Conservation (phyloP, 2,329 filamentous ascomycete species). For the Cladosporium austrohemisphaericum region DNA sequence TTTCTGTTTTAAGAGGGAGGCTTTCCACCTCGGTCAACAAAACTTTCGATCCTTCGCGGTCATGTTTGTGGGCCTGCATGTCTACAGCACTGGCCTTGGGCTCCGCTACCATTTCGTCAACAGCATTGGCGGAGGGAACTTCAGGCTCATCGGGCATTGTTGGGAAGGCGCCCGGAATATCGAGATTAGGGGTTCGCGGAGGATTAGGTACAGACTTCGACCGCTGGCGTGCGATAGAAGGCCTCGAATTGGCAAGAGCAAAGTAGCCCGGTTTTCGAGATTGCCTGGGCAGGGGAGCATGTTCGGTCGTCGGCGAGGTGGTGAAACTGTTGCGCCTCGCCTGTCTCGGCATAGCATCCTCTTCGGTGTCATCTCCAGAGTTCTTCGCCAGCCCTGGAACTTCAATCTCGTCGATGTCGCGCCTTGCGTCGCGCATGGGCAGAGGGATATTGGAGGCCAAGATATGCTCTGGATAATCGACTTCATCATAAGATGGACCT, state of each 20-base stretch:
- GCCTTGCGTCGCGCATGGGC: constrained; percentile 57
- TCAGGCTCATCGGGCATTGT: constrained; percentile 1
- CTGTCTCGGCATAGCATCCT: constrained; percentile 18
- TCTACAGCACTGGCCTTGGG: not conserved
- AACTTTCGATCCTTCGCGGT: constrained; percentile 4
- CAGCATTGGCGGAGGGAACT: not conserved
- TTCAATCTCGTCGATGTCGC: constrained; percentile 77
- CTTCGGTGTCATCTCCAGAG: constrained; percentile 51
- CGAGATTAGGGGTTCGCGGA: constrained; percentile 17
- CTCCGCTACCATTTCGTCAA: not conserved
- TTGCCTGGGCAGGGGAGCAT: constrained; percentile 12
- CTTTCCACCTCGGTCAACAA: not conserved
- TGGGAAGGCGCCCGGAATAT: constrained; percentile 20
- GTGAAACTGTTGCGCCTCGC: constrained; percentile 25
- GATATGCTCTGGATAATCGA: constrained; percentile 37
- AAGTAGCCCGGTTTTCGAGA: constrained; percentile 21
- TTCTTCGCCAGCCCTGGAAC: constrained; percentile 67
- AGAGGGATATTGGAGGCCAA: constrained; percentile 63
- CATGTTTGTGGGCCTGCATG: not conserved
- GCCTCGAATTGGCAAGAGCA: not conserved
- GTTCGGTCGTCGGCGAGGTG: constrained; percentile 4
- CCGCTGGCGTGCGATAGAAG: constrained; percentile 23
- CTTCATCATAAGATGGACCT: constrained; percentile 24
- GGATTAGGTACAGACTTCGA: constrained; percentile 26
- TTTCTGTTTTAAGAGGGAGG: not conserved